Conservation (phyloP, 1,284 basidiomycete genomes). For the Melampsora americana region DNA sequence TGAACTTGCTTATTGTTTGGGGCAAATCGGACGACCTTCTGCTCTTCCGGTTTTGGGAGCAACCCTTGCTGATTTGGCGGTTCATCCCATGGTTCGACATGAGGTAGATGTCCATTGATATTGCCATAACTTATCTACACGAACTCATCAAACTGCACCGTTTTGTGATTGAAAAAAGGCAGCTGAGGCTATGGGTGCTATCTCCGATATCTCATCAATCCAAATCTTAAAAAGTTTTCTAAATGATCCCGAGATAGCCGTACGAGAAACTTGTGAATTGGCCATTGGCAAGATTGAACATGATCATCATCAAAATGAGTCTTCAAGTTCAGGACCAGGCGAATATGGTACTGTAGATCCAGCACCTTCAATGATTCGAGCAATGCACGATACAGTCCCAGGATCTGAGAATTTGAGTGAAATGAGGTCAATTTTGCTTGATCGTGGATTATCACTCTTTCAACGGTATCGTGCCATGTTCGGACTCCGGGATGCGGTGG, state of each 20-base stretch:
- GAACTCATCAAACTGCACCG: background rate
- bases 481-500: constrained; percentile 77
- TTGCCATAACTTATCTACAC: background rate
- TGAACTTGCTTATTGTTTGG: constrained; percentile 94
- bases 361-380: constrained; percentile 66
- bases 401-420: constrained; percentile 61
- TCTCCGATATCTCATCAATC: constrained; percentile 68
- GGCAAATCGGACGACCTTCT: constrained; percentile 73
- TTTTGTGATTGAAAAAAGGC: constrained; percentile 61
- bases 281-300: constrained; percentile 92
- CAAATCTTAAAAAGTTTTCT: constrained; percentile 72
- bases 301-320: constrained; percentile 62
- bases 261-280: constrained; percentile 96
- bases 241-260: constrained; percentile 70
- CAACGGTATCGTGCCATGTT: constrained; percentile 98
- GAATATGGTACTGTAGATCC: constrained; percentile 88
- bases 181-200: constrained; percentile 96
- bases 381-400: constrained; percentile 43
- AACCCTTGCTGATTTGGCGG: constrained; percentile 67
- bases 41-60: constrained; percentile 77
- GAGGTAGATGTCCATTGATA: constrained; percentile 62
- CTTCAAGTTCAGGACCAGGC: constrained; percentile 53
- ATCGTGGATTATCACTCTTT: constrained; percentile 73
- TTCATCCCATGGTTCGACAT: constrained; percentile 97
- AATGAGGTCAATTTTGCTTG: constrained; percentile 68